Evolutionary conservation across 352 stramenopile genomes (phyloP).

Genomic region (Globisporangium radiosum): DNA sequence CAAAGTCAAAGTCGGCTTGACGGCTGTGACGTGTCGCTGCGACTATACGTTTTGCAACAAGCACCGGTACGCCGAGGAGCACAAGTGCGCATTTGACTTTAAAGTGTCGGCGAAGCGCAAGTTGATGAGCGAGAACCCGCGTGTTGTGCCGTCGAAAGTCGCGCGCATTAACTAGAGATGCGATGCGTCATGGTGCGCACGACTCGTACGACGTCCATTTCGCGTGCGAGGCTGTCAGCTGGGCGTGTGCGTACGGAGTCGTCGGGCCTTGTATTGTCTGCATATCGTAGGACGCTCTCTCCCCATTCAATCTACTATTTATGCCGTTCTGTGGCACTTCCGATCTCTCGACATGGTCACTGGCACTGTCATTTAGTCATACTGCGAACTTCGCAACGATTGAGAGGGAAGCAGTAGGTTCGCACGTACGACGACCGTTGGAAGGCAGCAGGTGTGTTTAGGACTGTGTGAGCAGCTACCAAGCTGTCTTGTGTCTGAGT

Average conservation of each 20-base stretch:
- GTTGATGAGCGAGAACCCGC: slow-evolving; percentile 75
- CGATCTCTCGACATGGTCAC: no score
- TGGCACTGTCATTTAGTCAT: no score
- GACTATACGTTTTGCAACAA: slow-evolving; percentile 88
- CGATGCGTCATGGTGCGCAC: neutral
- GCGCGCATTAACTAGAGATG: slow-evolving; percentile 76
- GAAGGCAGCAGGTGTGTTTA: neutral
- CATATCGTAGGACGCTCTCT: slow-evolving; percentile 8
- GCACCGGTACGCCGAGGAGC: slow-evolving; percentile 87
- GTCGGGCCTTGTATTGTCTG: neutral
- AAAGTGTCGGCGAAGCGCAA: slow-evolving; percentile 78
- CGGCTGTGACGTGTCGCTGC: slow-evolving; percentile 83
- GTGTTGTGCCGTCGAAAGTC: slow-evolving; percentile 73
- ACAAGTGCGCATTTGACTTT: slow-evolving; percentile 87
- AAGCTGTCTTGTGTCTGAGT: no score
- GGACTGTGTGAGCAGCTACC: no score
- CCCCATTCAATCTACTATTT: neutral
- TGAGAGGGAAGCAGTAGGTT: no score
- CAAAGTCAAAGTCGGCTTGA: slow-evolving; percentile 81
- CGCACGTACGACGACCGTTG: neutral
- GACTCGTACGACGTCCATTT: neutral
- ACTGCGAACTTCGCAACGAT: no score
- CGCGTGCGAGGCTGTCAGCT: no score
- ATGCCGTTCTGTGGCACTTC: neutral
- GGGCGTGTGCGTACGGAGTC: neutral